Conservation (phyloP, 1,284 basidiomycete genomes). For the Ceratobasidium sp. region DNA sequence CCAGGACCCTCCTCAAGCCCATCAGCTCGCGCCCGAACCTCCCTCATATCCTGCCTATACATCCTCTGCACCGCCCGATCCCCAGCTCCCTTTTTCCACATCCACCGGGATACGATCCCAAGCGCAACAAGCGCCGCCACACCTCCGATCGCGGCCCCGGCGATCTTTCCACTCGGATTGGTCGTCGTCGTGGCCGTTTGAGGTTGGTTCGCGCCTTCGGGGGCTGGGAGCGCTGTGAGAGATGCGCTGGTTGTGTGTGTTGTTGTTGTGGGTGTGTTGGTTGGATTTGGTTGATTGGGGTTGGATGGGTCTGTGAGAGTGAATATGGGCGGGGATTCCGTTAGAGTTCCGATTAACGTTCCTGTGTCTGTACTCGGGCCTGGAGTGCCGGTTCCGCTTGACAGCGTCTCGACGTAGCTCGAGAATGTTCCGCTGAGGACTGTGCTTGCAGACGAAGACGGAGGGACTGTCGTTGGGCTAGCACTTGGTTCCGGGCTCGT, state of each 20-base stretch:
- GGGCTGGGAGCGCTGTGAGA: constrained; percentile 35
- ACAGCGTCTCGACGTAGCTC: constrained; percentile 17
- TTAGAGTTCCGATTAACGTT: constrained; percentile 16
- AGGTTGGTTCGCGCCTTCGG: constrained; percentile 26
- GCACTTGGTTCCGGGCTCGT: not conserved
- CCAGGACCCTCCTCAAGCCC: constrained; percentile 41
- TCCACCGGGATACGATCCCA: constrained; percentile 16
- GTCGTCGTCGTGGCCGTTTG: not conserved
- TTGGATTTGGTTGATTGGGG: not conserved
- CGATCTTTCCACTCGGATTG: constrained; percentile 34
- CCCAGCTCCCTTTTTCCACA: constrained; percentile 30
- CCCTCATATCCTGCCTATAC: constrained; percentile 42
- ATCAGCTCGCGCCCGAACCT: constrained; percentile 29
- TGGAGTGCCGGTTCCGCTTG: not conserved
- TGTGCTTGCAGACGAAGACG: not conserved
- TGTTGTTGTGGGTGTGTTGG: too few species aligned
- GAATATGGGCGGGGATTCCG: not conserved
- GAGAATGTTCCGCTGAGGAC: constrained; percentile 4
- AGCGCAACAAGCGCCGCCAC: constrained; percentile 15
- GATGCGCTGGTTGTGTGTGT: not conserved
- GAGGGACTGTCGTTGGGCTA: not conserved
- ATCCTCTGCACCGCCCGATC: constrained; percentile 37
- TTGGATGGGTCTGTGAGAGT: constrained; percentile 15
- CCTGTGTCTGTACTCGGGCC: constrained; percentile 1
- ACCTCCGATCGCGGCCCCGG: constrained; percentile 20